phyloP scores from a whole-genome alignment of 768 basidiomycete species.

The Macrolepiota fuliginosa region DNA sequence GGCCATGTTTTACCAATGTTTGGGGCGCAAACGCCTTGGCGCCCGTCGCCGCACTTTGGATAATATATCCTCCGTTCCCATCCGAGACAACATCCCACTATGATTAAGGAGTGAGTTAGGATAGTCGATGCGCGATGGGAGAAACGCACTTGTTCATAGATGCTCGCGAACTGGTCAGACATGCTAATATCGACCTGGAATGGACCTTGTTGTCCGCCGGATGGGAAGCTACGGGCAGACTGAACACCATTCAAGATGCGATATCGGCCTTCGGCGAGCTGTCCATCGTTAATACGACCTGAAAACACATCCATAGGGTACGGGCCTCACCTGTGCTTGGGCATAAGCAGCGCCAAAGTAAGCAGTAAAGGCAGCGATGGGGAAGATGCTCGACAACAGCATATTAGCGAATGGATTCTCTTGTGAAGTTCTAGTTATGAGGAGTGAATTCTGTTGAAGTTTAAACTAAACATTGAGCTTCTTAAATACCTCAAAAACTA shows the following conservation, averaged over 20 bases:
- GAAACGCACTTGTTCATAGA: not conserved
- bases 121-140: not conserved
- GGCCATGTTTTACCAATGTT: not conserved
- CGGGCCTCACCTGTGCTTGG: not conserved
- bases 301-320: not conserved
- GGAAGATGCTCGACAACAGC: not conserved
- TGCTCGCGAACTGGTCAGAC: slow-evolving; percentile 7
- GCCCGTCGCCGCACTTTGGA: slow-evolving; percentile 1
- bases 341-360: not conserved
- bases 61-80: slow-evolving; percentile 5
- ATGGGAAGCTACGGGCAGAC: slow-evolving; percentile 11
- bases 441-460: not conserved
- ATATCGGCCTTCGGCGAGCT: slow-evolving; percentile 6
- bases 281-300: not conserved
- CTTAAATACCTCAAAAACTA: not conserved
- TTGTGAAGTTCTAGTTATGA: not conserved
- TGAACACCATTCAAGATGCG: slow-evolving; percentile 8
- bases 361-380: not conserved
- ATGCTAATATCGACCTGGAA: slow-evolving; percentile 2
- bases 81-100: slow-evolving; percentile 5
- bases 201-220: not conserved
- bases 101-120: not conserved
- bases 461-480: not conserved
- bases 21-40: slow-evolving; percentile 3
- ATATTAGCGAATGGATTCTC: not conserved